A percentile compares a stretch with the other conserved stretches of the same genome.
phyloP scores from a whole-genome alignment of 306 rosid genomes.

The Heteromeles arbutifolia region DNA sequence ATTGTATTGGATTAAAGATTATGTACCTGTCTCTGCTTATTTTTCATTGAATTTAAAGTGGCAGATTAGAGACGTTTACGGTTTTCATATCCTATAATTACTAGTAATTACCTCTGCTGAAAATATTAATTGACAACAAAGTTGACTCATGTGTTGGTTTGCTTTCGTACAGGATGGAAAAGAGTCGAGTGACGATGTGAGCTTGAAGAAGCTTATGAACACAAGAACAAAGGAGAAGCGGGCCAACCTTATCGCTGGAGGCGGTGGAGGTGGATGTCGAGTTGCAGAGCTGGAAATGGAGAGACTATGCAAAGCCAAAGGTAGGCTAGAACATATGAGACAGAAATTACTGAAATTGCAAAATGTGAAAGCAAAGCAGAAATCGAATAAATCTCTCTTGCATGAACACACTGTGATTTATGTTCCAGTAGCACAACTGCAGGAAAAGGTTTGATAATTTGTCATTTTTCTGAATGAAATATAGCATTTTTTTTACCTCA shows the following conservation, averaged over 20 bases:
- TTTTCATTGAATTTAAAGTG: background rate
- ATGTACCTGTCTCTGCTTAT: background rate
- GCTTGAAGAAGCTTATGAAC: constrained; percentile 66
- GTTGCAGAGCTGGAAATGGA: constrained; percentile 66
- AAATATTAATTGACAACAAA: background rate
- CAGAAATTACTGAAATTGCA: constrained; percentile 38
- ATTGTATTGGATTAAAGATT: background rate
- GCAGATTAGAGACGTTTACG: background rate
- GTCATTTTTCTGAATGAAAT: background rate
- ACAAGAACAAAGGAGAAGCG: constrained; percentile 36
- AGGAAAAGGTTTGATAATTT: constrained; percentile 51
- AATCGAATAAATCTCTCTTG: constrained; percentile 19
- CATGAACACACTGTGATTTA: constrained; percentile 40
- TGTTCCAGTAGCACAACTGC: constrained; percentile 72
- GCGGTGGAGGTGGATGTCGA: constrained; percentile 31
- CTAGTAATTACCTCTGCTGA: background rate
- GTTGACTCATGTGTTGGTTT: background rate
- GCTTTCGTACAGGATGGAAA: constrained; percentile 39
- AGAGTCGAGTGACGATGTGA: constrained; percentile 57
- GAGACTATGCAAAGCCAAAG: constrained; percentile 50
- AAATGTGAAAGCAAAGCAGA: constrained; percentile 22
- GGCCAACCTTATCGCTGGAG: constrained; percentile 26
- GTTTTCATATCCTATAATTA: background rate
- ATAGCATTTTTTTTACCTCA: background rate
- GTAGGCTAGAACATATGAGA: constrained; percentile 41